Evolutionary conservation across 2,329 filamentous ascomycete genomes (phyloP), one percentile per base, ranked within the genome.

Genomic region (Decorospora gaudefroyi): DNA sequence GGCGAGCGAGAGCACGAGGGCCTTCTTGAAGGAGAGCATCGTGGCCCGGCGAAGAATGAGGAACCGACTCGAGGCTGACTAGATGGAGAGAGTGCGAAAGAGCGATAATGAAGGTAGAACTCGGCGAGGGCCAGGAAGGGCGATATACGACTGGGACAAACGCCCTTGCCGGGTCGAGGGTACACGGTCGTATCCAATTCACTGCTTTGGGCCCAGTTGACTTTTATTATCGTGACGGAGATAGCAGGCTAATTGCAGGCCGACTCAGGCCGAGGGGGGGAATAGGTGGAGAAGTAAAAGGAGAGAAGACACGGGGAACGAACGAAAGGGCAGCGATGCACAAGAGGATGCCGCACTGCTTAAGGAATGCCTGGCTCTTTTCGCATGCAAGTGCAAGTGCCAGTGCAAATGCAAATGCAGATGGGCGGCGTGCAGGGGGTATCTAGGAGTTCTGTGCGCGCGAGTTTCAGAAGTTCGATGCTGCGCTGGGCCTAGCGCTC

Each of bases 11-110:
- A 85, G 79, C 58, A 89, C 74, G 51, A 95, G 70, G 64, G 87
- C 87, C 72, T 87, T 86, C 64, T 84, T 82, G 66, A 88, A 88
- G 63, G 87, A 87, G 68, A 91, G 79, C 89, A 95, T 95, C 46
- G 64, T 74, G 65, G 41, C 9, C n/a, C 21, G 22, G 31, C 16
- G 18, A 30, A 44, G 31, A 28, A 35, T 19, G 35, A 13, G 19
- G 35, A 29, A 10, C 29, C 21, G 16, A 29, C n/a, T n/a, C n/a
- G n/a, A n/a, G 31, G 41, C 32, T 31, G 23, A 12, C 17, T 11
- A 11, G 43, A 23, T 19, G 33, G 31, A 11, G 43, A 23, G 15
- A 29, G 31, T 19, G 31, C 4, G 18, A 13, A 19, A 10, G 32
- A 15, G 15, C 17, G 35, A 25, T n/a, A 32, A 26, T n/a, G n/a